A percentile compares a stretch with the other conserved stretches of the same genome.
Conservation (phyloP, 495 filamentous ascomycete species). For the Aspergillus biplanus region DNA sequence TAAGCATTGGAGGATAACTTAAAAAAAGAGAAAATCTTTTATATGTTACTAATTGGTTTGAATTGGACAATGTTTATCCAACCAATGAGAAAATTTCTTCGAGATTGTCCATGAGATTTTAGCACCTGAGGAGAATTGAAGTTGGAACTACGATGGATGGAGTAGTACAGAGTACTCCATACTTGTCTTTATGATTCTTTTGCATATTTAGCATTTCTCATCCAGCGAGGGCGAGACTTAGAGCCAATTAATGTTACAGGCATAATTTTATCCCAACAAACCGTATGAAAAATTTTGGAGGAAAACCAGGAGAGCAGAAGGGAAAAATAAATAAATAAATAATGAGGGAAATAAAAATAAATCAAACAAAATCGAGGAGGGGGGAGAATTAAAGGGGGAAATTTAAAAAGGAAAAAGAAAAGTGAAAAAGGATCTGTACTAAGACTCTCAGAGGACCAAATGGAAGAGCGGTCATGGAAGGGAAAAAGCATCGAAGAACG, state of each 20-base stretch:
- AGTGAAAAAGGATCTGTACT: conserved; percentile 8
- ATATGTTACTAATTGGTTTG: background rate
- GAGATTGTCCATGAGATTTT: background rate
- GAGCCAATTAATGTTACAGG: no score
- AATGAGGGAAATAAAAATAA: no score
- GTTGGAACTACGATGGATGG: no score
- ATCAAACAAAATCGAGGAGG: background rate
- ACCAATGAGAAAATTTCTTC: conserved; percentile 2
- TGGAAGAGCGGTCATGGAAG: conserved; percentile 23
- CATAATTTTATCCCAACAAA: background rate
- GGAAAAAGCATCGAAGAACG: conserved; percentile 29
- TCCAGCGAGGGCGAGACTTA: no score
- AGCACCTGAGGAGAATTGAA: background rate
- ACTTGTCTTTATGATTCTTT: no score
- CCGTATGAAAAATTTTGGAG: background rate
- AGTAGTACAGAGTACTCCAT: no score
- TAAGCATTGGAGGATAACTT: no score
- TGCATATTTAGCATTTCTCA: no score
- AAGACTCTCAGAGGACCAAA: conserved; percentile 8
- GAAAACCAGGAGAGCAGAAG: background rate
- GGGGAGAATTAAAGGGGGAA: background rate
- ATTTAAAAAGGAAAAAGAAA: conserved; percentile 13
- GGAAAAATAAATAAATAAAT: background rate
- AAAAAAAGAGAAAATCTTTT: background rate
- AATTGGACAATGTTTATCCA: background rate